These are phyloP conservation scores for Exophiala alcalophila DNA, from an alignment of 2,329 filamentous ascomycete genomes.

Conservation along the genomic window DNA sequence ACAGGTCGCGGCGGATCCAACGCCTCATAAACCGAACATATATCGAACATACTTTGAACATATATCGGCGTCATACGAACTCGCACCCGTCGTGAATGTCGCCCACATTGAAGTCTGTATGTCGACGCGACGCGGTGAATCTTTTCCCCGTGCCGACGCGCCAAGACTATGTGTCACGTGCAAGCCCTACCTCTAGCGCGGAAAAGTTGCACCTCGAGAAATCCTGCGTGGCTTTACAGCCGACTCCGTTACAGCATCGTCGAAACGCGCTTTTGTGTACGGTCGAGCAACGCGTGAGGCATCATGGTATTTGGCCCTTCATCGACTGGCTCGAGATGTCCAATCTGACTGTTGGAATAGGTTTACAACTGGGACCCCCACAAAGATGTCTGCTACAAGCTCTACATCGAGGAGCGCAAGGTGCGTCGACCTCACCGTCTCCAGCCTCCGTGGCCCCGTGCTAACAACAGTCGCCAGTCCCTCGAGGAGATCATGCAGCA, in stretches of 20 bases:
- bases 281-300: slow-evolving; percentile 23
- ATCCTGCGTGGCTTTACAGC: slow-evolving; percentile 19
- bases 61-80: too few relatives aligned
- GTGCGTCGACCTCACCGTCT: too few relatives aligned
- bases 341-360: slow-evolving; percentile 17
- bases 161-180: too few relatives aligned
- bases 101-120: too few relatives aligned
- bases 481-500: slow-evolving; percentile 72
- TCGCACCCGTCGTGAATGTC: too few relatives aligned
- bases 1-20: too few relatives aligned
- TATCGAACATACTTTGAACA: too few relatives aligned
- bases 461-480: slow-evolving; percentile 37
- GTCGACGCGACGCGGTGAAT: too few relatives aligned
- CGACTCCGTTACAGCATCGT: slow-evolving; percentile 23
- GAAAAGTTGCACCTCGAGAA: slow-evolving; percentile 13
- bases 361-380: slow-evolving; percentile 68
- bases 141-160: too few relatives aligned
- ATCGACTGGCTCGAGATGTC: neutral
- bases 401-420: slow-evolving; percentile 75
- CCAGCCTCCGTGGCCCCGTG: neutral
- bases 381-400: slow-evolving; percentile 61
- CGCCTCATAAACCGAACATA: too few relatives aligned
- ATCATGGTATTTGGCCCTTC: slow-evolving; percentile 22
- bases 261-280: slow-evolving; percentile 26
- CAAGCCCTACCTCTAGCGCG: too few relatives aligned